Evolutionary conservation across 257 asterid genomes (phyloP).

Genomic region (Solanum bulbocastanum): DNA sequence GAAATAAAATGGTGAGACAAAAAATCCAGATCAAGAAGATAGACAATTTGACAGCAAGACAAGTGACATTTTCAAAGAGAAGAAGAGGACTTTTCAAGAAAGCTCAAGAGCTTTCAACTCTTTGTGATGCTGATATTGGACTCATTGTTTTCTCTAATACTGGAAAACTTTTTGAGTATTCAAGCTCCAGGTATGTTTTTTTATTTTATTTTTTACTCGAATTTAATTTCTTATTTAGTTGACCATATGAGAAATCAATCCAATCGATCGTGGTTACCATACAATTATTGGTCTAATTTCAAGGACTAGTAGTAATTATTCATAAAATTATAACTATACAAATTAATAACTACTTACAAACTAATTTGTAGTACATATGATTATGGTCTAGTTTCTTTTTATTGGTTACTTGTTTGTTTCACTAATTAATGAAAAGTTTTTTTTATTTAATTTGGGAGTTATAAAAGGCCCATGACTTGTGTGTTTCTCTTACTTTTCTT

Average conservation of each 20-base stretch:
- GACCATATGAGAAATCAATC: neutral
- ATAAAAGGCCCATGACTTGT: neutral
- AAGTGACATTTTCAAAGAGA: slow-evolving; percentile 74
- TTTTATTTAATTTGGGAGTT: neutral
- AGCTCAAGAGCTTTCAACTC: slow-evolving; percentile 69
- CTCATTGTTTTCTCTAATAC: slow-evolving; percentile 84
- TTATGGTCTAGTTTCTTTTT: neutral
- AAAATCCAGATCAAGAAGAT: slow-evolving; percentile 77
- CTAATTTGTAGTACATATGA: neutral
- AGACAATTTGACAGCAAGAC: slow-evolving; percentile 65
- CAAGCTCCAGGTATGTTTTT: slow-evolving; percentile 44
- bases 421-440: neutral
- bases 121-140: slow-evolving; percentile 73
- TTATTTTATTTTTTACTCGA: neutral
- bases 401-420: neutral
- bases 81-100: slow-evolving; percentile 89
- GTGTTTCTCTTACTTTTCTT: neutral
- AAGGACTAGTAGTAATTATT: neutral
- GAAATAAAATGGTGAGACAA: slow-evolving; percentile 55
- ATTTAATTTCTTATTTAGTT: neutral
- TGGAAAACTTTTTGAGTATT: slow-evolving; percentile 55
- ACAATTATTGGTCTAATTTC: neutral
- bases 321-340: neutral
- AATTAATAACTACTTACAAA: neutral
- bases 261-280: neutral